Evolutionary conservation across 2,329 filamentous ascomycete genomes (phyloP), one percentile per base, ranked within the genome.

Genomic region (Venturia aucupariae): DNA sequence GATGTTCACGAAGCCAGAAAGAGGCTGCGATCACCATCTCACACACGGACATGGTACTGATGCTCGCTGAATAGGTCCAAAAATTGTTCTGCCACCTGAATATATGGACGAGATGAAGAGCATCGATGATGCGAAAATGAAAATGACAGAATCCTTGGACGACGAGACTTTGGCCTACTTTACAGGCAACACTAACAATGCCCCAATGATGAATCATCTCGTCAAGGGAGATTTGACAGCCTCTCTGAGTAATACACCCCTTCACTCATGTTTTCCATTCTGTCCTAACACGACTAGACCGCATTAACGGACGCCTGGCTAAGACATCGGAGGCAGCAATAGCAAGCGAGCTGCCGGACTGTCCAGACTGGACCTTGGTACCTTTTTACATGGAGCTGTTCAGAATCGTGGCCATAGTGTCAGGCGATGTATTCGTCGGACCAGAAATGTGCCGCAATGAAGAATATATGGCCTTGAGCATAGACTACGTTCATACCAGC

Each of bases 341-440:
- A 15, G 51, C 30, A n/a, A 0, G 27, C 17, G 51, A 38, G 15
- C 2, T 57, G 6, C 15, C 27, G 17, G 2, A 13, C 3, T 57
- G 51, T 35, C 51, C 59, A 19, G 60, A 72, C 0, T 65, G 64
- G 64, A 65, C 38, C 11, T 15, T 55, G n/a, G 3, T 64, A 1
- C 7, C 60, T 11, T n/a, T 64, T 11, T 64, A 4, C 32, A 24
- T 57, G 11, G 30, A 19, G 4, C 15, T 65, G 4, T 44, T 64
- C 41, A 15, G 27, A 10, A 42, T 64, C 19, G 39, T 65, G 13
- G 39, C 44, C 2, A 24, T 42, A 3, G 32, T 64, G 1, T 64
- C 61, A 11, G 64, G 51, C 38, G 62, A 60, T 19, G 35, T 65
- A 11, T 46, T 65, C 8, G 6, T 65, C 27, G 64, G 64, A 11